A percentile compares a stretch with the other conserved stretches of the same genome.
phyloP scores from a whole-genome alignment of 768 basidiomycete species.

The Mycena chlorophos region DNA sequence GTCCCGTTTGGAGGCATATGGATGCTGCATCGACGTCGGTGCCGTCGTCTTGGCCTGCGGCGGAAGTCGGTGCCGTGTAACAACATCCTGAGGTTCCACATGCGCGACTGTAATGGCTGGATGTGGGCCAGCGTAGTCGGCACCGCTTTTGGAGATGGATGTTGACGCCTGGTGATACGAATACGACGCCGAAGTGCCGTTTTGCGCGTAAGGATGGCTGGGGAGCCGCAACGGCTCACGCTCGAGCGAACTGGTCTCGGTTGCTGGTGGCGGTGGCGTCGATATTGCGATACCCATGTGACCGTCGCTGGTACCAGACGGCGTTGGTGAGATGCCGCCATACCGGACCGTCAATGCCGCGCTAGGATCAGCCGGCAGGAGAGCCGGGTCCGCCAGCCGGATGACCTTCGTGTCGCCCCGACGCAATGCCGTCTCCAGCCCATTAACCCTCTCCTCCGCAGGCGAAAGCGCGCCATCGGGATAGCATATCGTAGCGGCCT shows the following conservation, averaged over 20 bases:
- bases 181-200: conserved; percentile 33
- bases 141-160: conserved; percentile 17
- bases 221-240: conserved; percentile 36
- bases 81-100: conserved; percentile 27
- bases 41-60: conserved; percentile 29
- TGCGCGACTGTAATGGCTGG: conserved; percentile 22
- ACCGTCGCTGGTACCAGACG: conserved; percentile 30
- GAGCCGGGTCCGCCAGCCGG: conserved; percentile 44
- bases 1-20: conserved; percentile 43
- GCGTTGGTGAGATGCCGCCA: conserved; percentile 28
- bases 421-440: conserved; percentile 42
- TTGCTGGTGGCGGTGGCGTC: conserved; percentile 35
- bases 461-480: conserved; percentile 20
- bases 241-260: conserved; percentile 21
- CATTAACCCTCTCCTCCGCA: conserved; percentile 24
- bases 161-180: conserved; percentile 23
- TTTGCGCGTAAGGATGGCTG: conserved; percentile 53
- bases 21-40: conserved; percentile 36
- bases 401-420: conserved; percentile 43
- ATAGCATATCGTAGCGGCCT: conserved; percentile 34
- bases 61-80: conserved; percentile 37
- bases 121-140: conserved; percentile 41
- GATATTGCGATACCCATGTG: conserved; percentile 38
- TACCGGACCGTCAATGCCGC: conserved; percentile 7
- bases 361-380: conserved; percentile 31